phyloP scores from a whole-genome alignment of 2,329 filamentous ascomycete species.

The Teratosphaeria destructans region DNA sequence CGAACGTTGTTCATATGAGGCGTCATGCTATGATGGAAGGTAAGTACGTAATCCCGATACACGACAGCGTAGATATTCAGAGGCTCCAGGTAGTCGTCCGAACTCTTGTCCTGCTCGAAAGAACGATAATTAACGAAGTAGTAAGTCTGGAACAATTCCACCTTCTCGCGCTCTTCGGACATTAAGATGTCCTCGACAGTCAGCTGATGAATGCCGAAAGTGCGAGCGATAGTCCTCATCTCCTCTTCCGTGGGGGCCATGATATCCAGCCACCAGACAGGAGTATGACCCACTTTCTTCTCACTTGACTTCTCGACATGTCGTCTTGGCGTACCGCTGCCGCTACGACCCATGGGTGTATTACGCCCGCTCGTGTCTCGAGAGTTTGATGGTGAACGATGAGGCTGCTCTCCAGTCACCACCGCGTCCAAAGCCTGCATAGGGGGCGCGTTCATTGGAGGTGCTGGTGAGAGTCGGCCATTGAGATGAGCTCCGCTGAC shows the following conservation, averaged over 20 bases:
- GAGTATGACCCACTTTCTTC: conserved; percentile 38
- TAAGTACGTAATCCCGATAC: conserved; percentile 88
- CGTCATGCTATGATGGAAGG: conserved; percentile 93
- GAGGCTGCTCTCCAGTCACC: background rate
- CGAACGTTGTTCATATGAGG: conserved; percentile 95
- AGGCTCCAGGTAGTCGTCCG: conserved; percentile 82
- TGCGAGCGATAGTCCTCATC: conserved; percentile 86
- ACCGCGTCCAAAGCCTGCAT: background rate
- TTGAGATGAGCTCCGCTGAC: background rate
- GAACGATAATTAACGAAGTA: conserved; percentile 98
- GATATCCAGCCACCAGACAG: conserved; percentile 95
- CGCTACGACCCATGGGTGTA: conserved; percentile 30
- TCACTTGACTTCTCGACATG: conserved; percentile 25
- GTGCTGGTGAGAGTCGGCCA: conserved; percentile 1
- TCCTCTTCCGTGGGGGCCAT: conserved; percentile 83
- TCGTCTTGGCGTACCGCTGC: conserved; percentile 2
- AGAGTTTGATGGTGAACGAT: conserved; percentile 25
- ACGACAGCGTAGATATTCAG: conserved; percentile 98
- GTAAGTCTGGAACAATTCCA: conserved; percentile 93
- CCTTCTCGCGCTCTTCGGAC: conserved; percentile 94
- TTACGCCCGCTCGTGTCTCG: conserved; percentile 33
- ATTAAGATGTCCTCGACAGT: conserved; percentile 96
- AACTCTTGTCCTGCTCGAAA: conserved; percentile 88
- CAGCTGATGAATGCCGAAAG: conserved; percentile 90
- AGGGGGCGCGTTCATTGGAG: background rate